A percentile compares a stretch with the other conserved stretches of the same genome.
These are phyloP conservation scores for Pseudocercospora eumusae DNA, from an alignment of 2,329 filamentous ascomycete genomes.

Conservation along the genomic window DNA sequence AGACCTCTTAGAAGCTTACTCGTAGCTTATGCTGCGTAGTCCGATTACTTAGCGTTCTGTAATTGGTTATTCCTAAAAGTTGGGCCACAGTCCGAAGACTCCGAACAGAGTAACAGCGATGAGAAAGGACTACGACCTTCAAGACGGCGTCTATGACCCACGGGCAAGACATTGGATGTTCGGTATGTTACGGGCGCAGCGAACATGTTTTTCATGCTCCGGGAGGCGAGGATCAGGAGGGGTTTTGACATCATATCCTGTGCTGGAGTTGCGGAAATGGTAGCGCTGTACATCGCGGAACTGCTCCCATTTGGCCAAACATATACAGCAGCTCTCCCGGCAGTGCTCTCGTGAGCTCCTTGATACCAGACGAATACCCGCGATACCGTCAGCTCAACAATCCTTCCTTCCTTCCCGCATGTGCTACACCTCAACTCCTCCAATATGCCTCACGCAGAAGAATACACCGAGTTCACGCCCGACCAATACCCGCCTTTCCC, in stretches of 20 bases:
- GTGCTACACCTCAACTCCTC: background rate
- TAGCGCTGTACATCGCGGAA: background rate
- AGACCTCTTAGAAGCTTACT: too few relatives aligned
- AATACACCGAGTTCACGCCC: conserved; percentile 37
- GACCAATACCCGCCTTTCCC: conserved; percentile 47
- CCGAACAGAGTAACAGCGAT: too few relatives aligned
- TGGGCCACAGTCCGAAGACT: too few relatives aligned
- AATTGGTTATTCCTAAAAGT: too few relatives aligned
- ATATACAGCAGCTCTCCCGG: background rate
- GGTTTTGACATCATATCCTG: conserved; percentile 2
- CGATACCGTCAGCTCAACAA: background rate
- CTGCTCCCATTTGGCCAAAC: background rate
- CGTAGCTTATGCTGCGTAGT: too few relatives aligned
- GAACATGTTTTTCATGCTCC: background rate
- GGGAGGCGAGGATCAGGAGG: background rate
- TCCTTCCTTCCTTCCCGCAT: background rate
- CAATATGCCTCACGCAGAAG: conserved; percentile 39
- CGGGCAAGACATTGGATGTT: too few relatives aligned
- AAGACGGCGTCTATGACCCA: too few relatives aligned
- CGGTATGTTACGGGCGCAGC: background rate
- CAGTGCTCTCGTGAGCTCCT: background rate
- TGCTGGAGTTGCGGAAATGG: conserved; percentile 3
- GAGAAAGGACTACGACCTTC: too few relatives aligned
- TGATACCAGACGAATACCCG: background rate
- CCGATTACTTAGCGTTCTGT: too few relatives aligned